Conservation (phyloP, 2,329 filamentous ascomycete genomes). For the Aspergillus phoenicis region DNA sequence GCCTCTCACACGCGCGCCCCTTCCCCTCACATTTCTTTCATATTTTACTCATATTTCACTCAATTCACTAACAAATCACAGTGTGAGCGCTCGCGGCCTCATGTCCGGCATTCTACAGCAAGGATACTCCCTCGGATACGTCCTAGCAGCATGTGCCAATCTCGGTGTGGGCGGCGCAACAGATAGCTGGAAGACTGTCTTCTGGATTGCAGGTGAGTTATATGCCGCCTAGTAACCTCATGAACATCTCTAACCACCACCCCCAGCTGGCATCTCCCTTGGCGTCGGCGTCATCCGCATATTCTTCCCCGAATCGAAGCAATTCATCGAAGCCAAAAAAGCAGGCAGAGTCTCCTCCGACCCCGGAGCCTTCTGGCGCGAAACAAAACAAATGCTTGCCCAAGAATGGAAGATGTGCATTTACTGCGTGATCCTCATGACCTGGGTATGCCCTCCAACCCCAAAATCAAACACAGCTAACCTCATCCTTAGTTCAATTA, state of each 20-base stretch:
- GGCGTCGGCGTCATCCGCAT: conserved; percentile 68
- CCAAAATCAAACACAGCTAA: background rate
- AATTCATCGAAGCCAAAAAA: conserved; percentile 71
- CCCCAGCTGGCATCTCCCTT: conserved; percentile 35
- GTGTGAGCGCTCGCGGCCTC: conserved; percentile 68
- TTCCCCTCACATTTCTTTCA: no score
- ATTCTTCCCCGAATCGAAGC: conserved; percentile 71
- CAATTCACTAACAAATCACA: conserved; percentile 15
- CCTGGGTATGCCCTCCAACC: conserved; percentile 50
- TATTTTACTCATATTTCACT: no score
- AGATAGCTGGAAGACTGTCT: conserved; percentile 70
- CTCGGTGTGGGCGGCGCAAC: conserved; percentile 65
- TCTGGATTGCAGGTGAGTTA: conserved; percentile 64
- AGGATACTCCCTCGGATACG: conserved; percentile 78
- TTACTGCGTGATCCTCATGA: conserved; percentile 79
- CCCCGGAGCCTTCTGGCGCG: conserved; percentile 64
- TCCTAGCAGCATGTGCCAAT: conserved; percentile 71
- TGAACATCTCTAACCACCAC: background rate
- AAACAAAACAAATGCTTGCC: conserved; percentile 67
- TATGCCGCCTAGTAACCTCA: no score
- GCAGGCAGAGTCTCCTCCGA: conserved; percentile 54
- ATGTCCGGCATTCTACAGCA: conserved; percentile 83
- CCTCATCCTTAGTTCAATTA: conserved; percentile 57
- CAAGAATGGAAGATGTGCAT: conserved; percentile 76
- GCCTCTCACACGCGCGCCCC: background rate